These are phyloP conservation scores for Ampelocalamus luodianensis DNA, from an alignment of 176 grass and related monocot genomes.

Conservation along the genomic window DNA sequence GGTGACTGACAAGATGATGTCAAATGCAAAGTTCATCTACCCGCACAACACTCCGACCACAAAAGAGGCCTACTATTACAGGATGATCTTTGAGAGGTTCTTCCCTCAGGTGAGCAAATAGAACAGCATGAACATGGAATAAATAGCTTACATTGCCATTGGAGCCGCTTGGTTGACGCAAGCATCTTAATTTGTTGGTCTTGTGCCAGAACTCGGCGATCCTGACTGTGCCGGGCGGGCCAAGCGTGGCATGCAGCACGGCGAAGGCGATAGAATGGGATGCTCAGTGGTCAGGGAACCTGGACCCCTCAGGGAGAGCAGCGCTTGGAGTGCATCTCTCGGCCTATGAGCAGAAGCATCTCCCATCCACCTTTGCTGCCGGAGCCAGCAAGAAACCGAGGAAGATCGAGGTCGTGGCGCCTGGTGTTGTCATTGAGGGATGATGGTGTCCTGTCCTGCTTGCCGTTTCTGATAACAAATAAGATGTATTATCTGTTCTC, in stretches of 20 bases:
- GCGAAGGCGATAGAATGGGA: constrained; percentile 64
- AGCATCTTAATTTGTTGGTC: neutral
- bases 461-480: constrained; percentile 37
- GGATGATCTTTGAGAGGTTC: neutral
- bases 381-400: constrained; percentile 48
- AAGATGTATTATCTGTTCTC: constrained; percentile 10
- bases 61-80: constrained; percentile 83
- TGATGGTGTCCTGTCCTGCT: constrained; percentile 29
- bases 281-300: too few relatives aligned
- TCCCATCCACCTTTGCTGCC: constrained; percentile 9
- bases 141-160: neutral
- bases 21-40: constrained; percentile 64
- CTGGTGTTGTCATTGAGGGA: constrained; percentile 40
- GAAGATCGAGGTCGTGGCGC: constrained; percentile 23
- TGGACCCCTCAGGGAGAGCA: constrained; percentile 40
- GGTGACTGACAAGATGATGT: constrained; percentile 72
- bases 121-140: neutral
- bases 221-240: neutral
- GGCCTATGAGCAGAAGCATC: constrained; percentile 44
- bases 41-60: constrained; percentile 66
- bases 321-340: constrained; percentile 63
- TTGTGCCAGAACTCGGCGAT: neutral
- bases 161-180: neutral
- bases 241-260: constrained; percentile 35
- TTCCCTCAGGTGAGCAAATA: neutral